Conservation (phyloP, 2,329 filamentous ascomycete species). For the Epichloe coenophiala region DNA sequence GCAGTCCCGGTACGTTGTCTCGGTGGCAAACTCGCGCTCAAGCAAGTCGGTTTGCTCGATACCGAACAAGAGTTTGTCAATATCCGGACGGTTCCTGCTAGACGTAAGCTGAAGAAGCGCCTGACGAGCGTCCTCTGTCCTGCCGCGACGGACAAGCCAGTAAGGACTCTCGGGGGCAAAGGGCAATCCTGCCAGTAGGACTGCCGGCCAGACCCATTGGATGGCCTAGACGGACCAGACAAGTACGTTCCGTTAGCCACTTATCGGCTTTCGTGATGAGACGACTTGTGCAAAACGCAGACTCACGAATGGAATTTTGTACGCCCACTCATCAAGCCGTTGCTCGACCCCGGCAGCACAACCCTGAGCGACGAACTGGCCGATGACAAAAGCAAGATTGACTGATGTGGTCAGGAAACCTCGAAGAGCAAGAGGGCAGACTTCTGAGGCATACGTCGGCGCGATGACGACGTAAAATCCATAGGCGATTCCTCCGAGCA, state of each 20-base stretch:
- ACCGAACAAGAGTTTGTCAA: slow-evolving; percentile 32
- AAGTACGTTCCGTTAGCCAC: neutral
- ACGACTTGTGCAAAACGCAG: neutral
- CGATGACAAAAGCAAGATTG: slow-evolving; percentile 49
- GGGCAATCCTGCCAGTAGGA: slow-evolving; percentile 30
- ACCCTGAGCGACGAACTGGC: slow-evolving; percentile 41
- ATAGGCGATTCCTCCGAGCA: slow-evolving; percentile 46
- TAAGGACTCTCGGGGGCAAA: slow-evolving; percentile 36
- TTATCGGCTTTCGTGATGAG: neutral
- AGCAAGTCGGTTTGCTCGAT: slow-evolving; percentile 45
- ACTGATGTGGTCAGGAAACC: slow-evolving; percentile 45
- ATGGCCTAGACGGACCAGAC: slow-evolving; percentile 17
- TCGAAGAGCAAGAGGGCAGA: slow-evolving; percentile 44
- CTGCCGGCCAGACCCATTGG: slow-evolving; percentile 35
- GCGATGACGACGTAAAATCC: slow-evolving; percentile 47
- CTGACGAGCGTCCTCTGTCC: slow-evolving; percentile 25
- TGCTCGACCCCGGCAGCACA: slow-evolving; percentile 29
- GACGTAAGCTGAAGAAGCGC: slow-evolving; percentile 31
- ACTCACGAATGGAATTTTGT: slow-evolving; percentile 17
- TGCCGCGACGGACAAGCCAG: slow-evolving; percentile 33
- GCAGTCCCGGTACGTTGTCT: slow-evolving; percentile 36
- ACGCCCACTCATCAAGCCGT: slow-evolving; percentile 32
- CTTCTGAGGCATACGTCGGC: slow-evolving; percentile 47
- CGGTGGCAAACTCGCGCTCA: slow-evolving; percentile 36
- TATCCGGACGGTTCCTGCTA: slow-evolving; percentile 9